Evolutionary conservation across 768 basidiomycete species (phyloP).

Genomic region (Fistulinella prunicolor): DNA sequence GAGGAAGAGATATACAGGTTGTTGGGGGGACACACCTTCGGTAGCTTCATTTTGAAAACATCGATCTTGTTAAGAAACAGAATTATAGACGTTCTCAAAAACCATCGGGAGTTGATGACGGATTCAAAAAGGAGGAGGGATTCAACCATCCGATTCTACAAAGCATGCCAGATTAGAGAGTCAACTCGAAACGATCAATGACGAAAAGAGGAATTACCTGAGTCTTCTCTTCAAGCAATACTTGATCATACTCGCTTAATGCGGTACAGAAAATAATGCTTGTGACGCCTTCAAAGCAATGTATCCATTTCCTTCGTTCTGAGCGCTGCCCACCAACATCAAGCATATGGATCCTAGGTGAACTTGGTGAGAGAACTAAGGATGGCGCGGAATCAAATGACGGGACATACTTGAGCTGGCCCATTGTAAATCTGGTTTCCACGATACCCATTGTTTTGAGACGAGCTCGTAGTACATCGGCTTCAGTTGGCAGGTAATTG

Average conservation of each 20-base stretch:
- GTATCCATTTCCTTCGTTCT: slow-evolving; percentile 82
- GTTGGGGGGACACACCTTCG: slow-evolving; percentile 36
- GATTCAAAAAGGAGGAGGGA: slow-evolving; percentile 73
- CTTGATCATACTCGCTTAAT: slow-evolving; percentile 74
- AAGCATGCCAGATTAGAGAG: background rate
- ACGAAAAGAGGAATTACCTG: slow-evolving; percentile 19
- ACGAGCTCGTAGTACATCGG: slow-evolving; percentile 84
- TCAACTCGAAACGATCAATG: background rate
- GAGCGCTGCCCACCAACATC: slow-evolving; percentile 80
- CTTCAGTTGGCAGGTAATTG: slow-evolving; percentile 85
- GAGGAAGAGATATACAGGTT: background rate
- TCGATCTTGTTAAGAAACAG: slow-evolving; percentile 73
- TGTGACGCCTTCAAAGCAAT: slow-evolving; percentile 78
- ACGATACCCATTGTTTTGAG: slow-evolving; percentile 88
- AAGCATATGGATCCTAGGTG: slow-evolving; percentile 60
- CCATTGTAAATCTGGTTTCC: slow-evolving; percentile 80
- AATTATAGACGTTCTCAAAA: slow-evolving; percentile 63
- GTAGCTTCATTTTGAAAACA: slow-evolving; percentile 71
- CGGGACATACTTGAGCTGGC: slow-evolving; percentile 51
- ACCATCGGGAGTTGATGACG: slow-evolving; percentile 80
- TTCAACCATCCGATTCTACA: slow-evolving; percentile 72
- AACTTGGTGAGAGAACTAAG: background rate
- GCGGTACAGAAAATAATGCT: slow-evolving; percentile 77
- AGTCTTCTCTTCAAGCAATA: slow-evolving; percentile 55
- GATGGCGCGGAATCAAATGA: rapidly evolving